These are phyloP conservation scores for Annulohypoxylon bovei DNA, from an alignment of 495 filamentous ascomycete species.

Conservation along the genomic window DNA sequence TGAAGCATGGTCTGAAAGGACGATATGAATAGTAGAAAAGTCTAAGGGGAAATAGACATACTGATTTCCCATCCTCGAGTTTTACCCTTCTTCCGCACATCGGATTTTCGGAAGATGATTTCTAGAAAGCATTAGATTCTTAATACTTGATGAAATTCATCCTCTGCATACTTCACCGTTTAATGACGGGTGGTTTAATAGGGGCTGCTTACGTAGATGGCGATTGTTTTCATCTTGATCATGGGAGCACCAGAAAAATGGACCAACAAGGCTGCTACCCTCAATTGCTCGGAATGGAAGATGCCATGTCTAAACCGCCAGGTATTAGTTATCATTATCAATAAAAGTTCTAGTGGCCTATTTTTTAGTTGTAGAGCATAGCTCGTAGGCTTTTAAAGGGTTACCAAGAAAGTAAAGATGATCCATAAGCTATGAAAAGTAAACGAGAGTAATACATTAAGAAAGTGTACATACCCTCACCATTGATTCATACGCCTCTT, in stretches of 20 bases:
- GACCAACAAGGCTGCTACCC: conserved; percentile 60
- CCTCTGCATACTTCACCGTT: background rate
- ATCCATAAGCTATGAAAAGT: background rate
- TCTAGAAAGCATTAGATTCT: conserved; percentile 47
- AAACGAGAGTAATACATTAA: background rate
- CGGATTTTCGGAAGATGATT: conserved; percentile 65
- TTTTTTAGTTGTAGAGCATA: background rate
- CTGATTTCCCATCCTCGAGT: conserved; percentile 67
- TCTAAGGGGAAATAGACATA: conserved; percentile 11
- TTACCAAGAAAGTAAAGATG: background rate
- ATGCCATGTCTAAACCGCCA: conserved; percentile 53
- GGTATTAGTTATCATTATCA: conserved; percentile 16
- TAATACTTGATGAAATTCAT: background rate
- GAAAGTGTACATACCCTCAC: conserved; percentile 36
- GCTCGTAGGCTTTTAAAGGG: background rate
- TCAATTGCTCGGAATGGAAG: conserved; percentile 64
- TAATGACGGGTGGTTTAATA: background rate
- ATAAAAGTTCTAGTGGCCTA: background rate
- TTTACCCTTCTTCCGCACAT: conserved; percentile 66
- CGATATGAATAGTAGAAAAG: background rate
- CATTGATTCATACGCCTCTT: conserved; percentile 51
- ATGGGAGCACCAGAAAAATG: conserved; percentile 65
- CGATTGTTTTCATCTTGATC: conserved; percentile 62
- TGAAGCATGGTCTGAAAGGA: background rate
- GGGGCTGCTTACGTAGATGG: conserved; percentile 56